Conservation (phyloP, 176 grass and related monocot species). For the Hordeum marinum region DNA sequence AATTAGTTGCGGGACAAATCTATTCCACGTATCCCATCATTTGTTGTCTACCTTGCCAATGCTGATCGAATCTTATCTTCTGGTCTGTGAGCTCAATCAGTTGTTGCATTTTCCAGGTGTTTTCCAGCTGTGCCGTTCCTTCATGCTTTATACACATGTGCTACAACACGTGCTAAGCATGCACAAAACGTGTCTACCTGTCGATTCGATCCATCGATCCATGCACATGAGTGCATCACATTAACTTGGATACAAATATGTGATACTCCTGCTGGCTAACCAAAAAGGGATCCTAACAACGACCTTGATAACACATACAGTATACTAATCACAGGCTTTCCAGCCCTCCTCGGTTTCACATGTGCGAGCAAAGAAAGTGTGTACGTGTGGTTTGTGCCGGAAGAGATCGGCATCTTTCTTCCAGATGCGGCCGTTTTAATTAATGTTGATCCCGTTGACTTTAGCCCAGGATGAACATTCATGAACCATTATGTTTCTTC, state of each 20-base stretch:
- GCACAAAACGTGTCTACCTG: background rate
- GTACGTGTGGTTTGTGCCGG: background rate
- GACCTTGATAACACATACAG: no score
- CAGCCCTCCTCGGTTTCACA: slow-evolving; percentile 1
- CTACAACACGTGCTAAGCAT: background rate
- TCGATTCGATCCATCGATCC: no score
- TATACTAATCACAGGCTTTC: no score
- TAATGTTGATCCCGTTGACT: background rate
- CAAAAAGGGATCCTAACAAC: background rate
- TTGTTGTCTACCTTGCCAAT: no score
- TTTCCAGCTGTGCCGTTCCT: no score
- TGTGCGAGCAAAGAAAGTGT: background rate
- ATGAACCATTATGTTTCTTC: background rate
- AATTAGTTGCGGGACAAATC: background rate
- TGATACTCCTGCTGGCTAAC: background rate
- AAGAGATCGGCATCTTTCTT: background rate
- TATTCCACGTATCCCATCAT: background rate
- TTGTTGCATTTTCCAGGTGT: no score
- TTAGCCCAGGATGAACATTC: background rate
- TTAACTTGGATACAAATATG: background rate
- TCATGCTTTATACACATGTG: background rate
- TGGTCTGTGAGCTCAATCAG: no score
- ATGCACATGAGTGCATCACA: no score
- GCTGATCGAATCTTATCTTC: no score
- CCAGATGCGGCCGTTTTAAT: background rate